phyloP scores from a whole-genome alignment of 495 filamentous ascomycete species.

The Tuber microsphaerosporum region DNA sequence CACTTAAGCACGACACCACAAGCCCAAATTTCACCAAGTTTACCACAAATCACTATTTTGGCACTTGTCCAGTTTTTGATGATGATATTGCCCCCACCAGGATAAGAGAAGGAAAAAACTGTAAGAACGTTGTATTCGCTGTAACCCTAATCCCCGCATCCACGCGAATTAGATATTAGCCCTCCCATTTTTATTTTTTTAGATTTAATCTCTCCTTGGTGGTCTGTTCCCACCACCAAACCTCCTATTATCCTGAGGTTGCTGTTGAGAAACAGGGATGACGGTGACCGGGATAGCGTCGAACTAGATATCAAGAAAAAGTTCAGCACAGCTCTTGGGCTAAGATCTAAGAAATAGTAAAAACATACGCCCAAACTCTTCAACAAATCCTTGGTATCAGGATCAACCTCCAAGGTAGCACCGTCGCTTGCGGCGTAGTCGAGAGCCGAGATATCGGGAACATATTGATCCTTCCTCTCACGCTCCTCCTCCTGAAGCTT shows the following conservation, averaged over 20 bases:
- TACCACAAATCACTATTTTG: background rate
- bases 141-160: background rate
- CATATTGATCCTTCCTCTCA: conserved; percentile 99
- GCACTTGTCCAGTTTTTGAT: background rate
- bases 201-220: conserved; percentile 29
- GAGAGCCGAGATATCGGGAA: conserved; percentile 95
- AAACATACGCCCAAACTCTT: conserved; percentile 93
- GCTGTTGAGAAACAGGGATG: conserved; percentile 78
- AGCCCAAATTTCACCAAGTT: background rate
- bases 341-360: background rate
- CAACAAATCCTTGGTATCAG: conserved; percentile 95
- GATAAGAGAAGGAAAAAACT: background rate
- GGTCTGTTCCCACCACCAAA: conserved; percentile 38
- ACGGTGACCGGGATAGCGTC: conserved; percentile 95
- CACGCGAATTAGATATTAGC: background rate
- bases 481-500: conserved; percentile 99
- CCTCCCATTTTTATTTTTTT: background rate
- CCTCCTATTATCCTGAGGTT: conserved; percentile 46
- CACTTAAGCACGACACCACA: background rate
- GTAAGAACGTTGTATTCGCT: background rate
- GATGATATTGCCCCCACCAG: background rate
- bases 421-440: conserved; percentile 90
- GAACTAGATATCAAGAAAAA: conserved; percentile 56
- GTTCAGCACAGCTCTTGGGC: background rate
- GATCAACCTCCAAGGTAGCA: conserved; percentile 88